Percentiles rank a stretch among this genome's conserved stretches.
Conservation (phyloP, 106 monocot genomes). For the Narthecium ossifragum region DNA sequence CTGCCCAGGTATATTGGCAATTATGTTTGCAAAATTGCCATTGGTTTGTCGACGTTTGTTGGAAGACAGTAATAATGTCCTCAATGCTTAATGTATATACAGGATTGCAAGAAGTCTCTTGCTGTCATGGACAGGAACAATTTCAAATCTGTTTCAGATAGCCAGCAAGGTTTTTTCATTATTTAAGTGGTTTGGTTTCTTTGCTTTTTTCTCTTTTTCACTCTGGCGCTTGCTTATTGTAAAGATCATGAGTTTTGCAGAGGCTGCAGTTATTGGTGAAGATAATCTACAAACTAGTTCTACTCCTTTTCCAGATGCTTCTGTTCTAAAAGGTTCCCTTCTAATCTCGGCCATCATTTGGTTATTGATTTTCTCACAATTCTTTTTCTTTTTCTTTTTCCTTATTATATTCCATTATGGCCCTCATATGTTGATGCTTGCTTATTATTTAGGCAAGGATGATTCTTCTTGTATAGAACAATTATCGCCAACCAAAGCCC, state of each 20-base stretch:
- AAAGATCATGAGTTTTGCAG: slow-evolving; percentile 3
- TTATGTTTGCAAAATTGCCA: too few relatives aligned
- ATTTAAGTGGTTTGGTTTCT: not conserved
- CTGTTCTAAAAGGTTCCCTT: slow-evolving; percentile 19
- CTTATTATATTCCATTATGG: too few relatives aligned
- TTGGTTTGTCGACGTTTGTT: too few relatives aligned
- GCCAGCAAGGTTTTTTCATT: too few relatives aligned
- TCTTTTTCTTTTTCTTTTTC: not conserved
- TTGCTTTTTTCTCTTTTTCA: slow-evolving; percentile 1
- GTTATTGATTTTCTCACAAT: not conserved
- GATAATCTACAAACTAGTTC: slow-evolving; percentile 3
- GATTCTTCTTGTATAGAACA: slow-evolving; percentile 15
- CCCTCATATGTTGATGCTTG: not conserved
- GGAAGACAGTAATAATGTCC: too few relatives aligned
- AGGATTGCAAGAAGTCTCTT: slow-evolving; percentile 8
- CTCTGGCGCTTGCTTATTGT: not conserved
- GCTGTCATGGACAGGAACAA: not conserved
- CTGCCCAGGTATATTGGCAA: slow-evolving; percentile 20
- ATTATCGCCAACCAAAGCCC: slow-evolving; percentile 46
- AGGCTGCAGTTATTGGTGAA: slow-evolving; percentile 2
- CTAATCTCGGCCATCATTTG: not conserved
- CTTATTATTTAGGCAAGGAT: slow-evolving; percentile 14
- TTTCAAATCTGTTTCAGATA: slow-evolving; percentile 7
- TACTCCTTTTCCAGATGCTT: slow-evolving; percentile 5
- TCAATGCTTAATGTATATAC: too few relatives aligned